These are phyloP conservation scores for Cenchrus purpureus DNA, from an alignment of 176 grass and related monocot genomes.

Conservation along the genomic window DNA sequence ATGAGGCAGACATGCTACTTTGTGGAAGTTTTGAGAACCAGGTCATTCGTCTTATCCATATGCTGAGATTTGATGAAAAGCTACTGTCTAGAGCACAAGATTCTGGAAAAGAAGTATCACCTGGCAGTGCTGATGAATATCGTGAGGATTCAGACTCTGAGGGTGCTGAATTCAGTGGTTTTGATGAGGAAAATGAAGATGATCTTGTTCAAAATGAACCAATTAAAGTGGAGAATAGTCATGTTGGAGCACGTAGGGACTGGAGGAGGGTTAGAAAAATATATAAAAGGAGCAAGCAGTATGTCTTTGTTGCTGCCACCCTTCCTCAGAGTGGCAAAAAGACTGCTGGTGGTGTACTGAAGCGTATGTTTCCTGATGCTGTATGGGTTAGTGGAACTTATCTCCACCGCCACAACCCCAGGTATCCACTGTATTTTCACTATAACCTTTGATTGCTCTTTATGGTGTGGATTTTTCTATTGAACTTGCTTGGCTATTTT, in stretches of 20 bases:
- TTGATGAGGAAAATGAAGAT: constrained; percentile 57
- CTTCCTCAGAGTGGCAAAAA: constrained; percentile 88
- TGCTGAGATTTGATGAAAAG: constrained; percentile 97
- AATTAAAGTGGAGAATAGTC: constrained; percentile 43
- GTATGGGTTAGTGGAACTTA: constrained; percentile 84
- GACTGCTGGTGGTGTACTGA: constrained; percentile 90
- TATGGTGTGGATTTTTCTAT: background rate
- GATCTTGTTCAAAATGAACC: constrained; percentile 37
- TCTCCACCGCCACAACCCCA: constrained; percentile 88
- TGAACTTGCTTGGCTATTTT: background rate
- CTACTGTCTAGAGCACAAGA: constrained; percentile 61
- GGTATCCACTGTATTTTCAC: constrained; percentile 51
- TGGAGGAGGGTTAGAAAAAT: constrained; percentile 92
- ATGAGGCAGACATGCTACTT: constrained; percentile 99
- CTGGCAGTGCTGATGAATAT: constrained; percentile 35
- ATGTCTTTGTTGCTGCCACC: constrained; percentile 93
- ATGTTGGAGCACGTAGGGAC: constrained; percentile 36
- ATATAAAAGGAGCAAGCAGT: constrained; percentile 92
- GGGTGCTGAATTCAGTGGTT: constrained; percentile 34
- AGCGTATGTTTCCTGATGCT: constrained; percentile 91
- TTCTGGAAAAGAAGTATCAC: constrained; percentile 46
- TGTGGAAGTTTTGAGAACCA: constrained; percentile 96
- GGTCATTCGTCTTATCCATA: constrained; percentile 90
- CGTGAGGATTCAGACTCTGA: constrained; percentile 41
- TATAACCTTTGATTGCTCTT: constrained; percentile 11